phyloP scores from a whole-genome alignment of 192 early-diverging fungal genomes.

The Martensiomyces pterosporus region DNA sequence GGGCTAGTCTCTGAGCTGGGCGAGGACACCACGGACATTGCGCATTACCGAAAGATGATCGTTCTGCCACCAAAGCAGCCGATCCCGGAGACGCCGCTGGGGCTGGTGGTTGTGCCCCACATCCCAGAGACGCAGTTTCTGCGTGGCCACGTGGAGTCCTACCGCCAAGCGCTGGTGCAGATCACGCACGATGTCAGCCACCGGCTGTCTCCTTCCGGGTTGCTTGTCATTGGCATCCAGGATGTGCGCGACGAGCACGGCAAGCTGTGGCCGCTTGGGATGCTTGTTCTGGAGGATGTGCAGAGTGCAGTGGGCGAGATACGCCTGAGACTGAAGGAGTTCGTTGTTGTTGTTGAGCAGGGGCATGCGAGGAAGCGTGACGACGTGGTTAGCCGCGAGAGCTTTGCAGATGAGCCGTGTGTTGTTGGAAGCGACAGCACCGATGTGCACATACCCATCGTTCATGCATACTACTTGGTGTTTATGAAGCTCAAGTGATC shows the following conservation, averaged over 20 bases:
- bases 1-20: constrained; percentile 79
- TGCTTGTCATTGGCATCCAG: constrained; percentile 67
- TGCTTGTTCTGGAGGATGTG: constrained; percentile 74
- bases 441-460: constrained; percentile 43
- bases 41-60: constrained; percentile 64
- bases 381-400: constrained; percentile 32
- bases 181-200: constrained; percentile 54
- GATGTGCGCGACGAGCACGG: constrained; percentile 59
- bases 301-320: constrained; percentile 50
- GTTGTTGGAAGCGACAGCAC: constrained; percentile 12
- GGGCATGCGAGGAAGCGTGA: constrained; percentile 49
- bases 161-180: constrained; percentile 62
- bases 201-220: constrained; percentile 57
- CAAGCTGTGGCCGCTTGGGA: constrained; percentile 68
- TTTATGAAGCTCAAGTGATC: constrained; percentile 49
- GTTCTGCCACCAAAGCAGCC: constrained; percentile 42
- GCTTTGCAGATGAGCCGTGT: constrained; percentile 38
- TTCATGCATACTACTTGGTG: constrained; percentile 50
- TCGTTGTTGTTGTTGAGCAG: constrained; percentile 49
- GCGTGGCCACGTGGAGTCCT: constrained; percentile 51
- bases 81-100: constrained; percentile 30
- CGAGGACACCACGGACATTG: constrained; percentile 69
- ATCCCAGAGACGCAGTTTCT: constrained; percentile 49
- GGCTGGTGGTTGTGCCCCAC: constrained; percentile 62
- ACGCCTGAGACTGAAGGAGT: constrained; percentile 50